Evolutionary conservation across 2,329 filamentous ascomycete genomes (phyloP).

Genomic region (Fonsecaea pedrosoi): DNA sequence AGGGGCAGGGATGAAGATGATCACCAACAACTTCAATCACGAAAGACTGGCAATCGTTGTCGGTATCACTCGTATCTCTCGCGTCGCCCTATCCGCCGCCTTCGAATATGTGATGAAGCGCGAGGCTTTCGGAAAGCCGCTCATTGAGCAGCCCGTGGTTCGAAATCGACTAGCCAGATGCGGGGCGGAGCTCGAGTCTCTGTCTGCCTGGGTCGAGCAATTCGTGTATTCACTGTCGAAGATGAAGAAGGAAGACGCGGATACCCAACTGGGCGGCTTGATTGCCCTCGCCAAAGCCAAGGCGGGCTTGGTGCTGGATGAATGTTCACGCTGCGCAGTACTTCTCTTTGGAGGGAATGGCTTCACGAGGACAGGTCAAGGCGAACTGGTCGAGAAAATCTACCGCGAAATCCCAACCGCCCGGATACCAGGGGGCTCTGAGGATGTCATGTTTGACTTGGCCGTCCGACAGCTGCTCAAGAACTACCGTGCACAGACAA

Average conservation of each 20-base stretch:
- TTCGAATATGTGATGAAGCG: constrained; percentile 69
- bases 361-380: constrained; percentile 71
- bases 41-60: constrained; percentile 73
- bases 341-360: constrained; percentile 78
- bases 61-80: constrained; percentile 66
- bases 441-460: constrained; percentile 75
- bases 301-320: constrained; percentile 72
- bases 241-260: constrained; percentile 57
- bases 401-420: constrained; percentile 66
- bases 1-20: constrained; percentile 73
- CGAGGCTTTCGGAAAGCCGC: constrained; percentile 70
- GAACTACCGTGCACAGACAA: constrained; percentile 55
- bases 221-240: constrained; percentile 58
- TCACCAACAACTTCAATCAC: constrained; percentile 83
- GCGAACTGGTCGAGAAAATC: constrained; percentile 72
- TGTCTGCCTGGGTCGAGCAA: constrained; percentile 69
- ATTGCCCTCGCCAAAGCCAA: constrained; percentile 76
- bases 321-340: constrained; percentile 72
- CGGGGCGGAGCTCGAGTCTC: constrained; percentile 70
- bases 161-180: constrained; percentile 73
- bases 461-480: constrained; percentile 73
- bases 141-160: constrained; percentile 78
- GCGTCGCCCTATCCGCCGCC: constrained; percentile 65
- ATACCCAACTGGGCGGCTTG: constrained; percentile 68
- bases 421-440: constrained; percentile 70